Evolutionary conservation across 2,329 filamentous ascomycete genomes (phyloP).

Genomic region (Diaporthe sp.): DNA sequence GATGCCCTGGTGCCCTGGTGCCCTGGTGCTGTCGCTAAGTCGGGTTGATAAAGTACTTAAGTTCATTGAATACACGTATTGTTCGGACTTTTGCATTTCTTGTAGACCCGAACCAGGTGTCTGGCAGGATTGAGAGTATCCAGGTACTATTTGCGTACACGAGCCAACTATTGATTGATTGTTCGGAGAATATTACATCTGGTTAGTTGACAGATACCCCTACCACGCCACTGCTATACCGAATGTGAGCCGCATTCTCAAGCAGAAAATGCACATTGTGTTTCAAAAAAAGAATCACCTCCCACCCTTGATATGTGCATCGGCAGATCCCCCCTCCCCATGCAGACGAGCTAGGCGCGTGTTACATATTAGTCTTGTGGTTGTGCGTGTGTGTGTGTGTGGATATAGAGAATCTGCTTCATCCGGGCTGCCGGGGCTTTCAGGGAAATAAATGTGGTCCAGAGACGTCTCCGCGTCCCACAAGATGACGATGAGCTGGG

Average conservation of each 20-base stretch:
- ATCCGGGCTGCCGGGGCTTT: neutral
- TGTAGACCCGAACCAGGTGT: neutral
- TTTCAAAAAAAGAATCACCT: neutral
- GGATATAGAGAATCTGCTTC: conserved; percentile 12
- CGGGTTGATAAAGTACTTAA: no score
- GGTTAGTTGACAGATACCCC: neutral
- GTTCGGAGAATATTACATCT: neutral
- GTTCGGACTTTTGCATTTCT: neutral
- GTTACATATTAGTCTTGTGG: neutral
- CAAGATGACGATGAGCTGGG: conserved; percentile 27
- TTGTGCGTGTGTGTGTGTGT: conserved; percentile 2
- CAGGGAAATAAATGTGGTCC: conserved; percentile 10
- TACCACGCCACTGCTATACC: neutral
- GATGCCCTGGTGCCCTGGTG: neutral
- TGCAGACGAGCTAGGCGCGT: neutral
- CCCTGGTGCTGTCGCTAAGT: no score
- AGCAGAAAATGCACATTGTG: neutral
- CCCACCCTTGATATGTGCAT: neutral
- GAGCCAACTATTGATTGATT: neutral
- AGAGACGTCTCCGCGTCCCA: conserved; percentile 16
- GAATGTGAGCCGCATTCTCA: neutral
- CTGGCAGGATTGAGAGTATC: neutral
- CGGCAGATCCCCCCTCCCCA: neutral
- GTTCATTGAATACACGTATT: neutral
- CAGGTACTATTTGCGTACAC: conserved; percentile 14